Conservation (phyloP, 202 grass and related monocot genomes). For the Carex sylvatica region DNA sequence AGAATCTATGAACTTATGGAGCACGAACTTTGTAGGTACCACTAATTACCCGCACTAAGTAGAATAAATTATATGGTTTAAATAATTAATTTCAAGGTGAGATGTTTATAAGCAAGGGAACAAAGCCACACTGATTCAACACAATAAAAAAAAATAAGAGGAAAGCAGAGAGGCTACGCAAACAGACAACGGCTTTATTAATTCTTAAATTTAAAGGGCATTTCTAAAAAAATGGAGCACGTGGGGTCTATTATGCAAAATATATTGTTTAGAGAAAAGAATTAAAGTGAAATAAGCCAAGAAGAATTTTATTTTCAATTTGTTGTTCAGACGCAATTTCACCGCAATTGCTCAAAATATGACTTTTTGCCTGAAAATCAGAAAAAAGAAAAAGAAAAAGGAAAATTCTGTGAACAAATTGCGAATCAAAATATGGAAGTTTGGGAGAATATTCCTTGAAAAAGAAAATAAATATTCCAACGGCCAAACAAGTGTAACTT, state of each 20-base stretch:
- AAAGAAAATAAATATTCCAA: not conserved
- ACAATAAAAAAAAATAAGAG: not conserved
- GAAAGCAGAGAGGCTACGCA: not conserved
- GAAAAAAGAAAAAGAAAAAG: not conserved
- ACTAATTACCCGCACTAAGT: not conserved
- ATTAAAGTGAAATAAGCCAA: not conserved
- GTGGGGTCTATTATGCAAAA: not conserved
- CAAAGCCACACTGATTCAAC: not conserved
- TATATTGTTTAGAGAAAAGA: not conserved
- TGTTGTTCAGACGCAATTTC: not conserved
- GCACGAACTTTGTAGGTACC: not conserved
- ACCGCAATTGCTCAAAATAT: not conserved
- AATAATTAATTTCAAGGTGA: not conserved
- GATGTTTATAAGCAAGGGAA: not conserved
- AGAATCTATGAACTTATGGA: not conserved
- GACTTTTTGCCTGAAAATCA: not conserved
- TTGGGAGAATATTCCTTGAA: not conserved
- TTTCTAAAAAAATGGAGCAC: not conserved
- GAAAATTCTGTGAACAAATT: not conserved
- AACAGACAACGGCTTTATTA: not conserved
- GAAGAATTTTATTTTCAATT: not conserved
- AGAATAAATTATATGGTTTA: not conserved
- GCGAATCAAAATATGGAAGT: not conserved
- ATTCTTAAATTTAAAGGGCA: constrained; percentile 4
- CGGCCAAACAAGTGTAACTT: not conserved